A percentile compares a stretch with the other conserved stretches of the same genome.
Conservation (phyloP, 345 rosid genomes). For the Moricandia moricandioides region DNA sequence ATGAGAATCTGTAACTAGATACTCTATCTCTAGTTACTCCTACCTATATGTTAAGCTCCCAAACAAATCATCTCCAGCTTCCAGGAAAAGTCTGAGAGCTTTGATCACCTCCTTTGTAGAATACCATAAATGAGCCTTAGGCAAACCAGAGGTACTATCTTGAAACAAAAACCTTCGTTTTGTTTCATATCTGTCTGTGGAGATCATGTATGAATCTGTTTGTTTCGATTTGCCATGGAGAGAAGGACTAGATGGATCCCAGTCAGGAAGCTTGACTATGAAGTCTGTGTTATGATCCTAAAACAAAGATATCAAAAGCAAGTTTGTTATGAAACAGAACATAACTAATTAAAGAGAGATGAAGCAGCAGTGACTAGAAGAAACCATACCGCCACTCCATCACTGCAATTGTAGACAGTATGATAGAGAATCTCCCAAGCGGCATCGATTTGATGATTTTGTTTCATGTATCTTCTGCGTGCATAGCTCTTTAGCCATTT, state of each 20-base stretch:
- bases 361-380: neutral
- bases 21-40: neutral
- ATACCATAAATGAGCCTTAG: slow-evolving; percentile 88
- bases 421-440: slow-evolving; percentile 85
- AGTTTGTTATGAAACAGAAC: neutral
- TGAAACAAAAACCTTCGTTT: slow-evolving; percentile 67
- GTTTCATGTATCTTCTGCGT: slow-evolving; percentile 79
- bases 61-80: slow-evolving; percentile 59
- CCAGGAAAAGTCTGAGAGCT: slow-evolving; percentile 66
- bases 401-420: slow-evolving; percentile 85
- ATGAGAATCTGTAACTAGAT: slow-evolving; percentile 16
- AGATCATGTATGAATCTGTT: slow-evolving; percentile 32
- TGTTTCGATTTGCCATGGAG: slow-evolving; percentile 31
- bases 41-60: slow-evolving; percentile 84
- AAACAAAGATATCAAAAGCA: slow-evolving; percentile 23
- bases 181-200: slow-evolving; percentile 26
- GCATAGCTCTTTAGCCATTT: slow-evolving; percentile 82
- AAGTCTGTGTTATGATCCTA: slow-evolving; percentile 95
- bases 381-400: slow-evolving; percentile 72
- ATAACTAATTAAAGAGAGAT: neutral
- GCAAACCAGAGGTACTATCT: slow-evolving; percentile 46
- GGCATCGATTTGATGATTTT: slow-evolving; percentile 47
- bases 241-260: slow-evolving; percentile 67
- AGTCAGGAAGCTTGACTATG: slow-evolving; percentile 86
- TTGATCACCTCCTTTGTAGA: slow-evolving; percentile 51